Evolutionary conservation across 2,329 filamentous ascomycete species (phyloP), one percentile per base, ranked within the genome.

Genomic region (Colletotrichum tamarilloi): DNA sequence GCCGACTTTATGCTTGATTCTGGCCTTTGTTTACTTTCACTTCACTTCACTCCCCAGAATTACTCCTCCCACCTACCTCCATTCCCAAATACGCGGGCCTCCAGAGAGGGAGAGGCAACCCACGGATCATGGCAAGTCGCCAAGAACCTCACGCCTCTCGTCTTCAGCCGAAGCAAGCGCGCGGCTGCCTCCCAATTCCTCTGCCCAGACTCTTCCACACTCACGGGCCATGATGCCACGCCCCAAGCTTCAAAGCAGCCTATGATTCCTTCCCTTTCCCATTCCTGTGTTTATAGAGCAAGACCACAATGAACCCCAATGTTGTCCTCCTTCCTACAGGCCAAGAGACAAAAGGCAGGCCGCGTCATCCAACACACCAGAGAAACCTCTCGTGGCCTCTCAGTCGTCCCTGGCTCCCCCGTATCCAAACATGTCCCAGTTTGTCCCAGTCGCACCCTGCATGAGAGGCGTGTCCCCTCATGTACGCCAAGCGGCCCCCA

Each of bases 401-500:
- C 38, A 16, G 30, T 59, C 26, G 52, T 30, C 19, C 46, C 35
- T 22, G 35, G 12, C 14, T 30, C 19, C 53, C 32, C 53, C 32
- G 63, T 42, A 30, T 46, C 35, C 53, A 66, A 22, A 46, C 35
- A 26, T 56, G 62, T 52, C 55, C 32, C 11, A 19, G 38, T 42
- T 42, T 26, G 24, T 32, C 56, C 57, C 67, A 64, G 46, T 70
- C 62, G 55, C 28, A 56, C 67, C 60, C 70, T 73, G 67, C 67
- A 73, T 57, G 35, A 55, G 46, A 35, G 9, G 9, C 16, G 32
- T 24, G 8, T 38, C 7, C 22, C 35, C 62, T 52, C 60, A 62
- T 63, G 71, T 42, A 64, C 49, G 71, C 71, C 71, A 73, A 73
- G 71, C 60, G 32, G 14, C 67, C 24, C 67, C 53, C 67, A 62